phyloP scores from a whole-genome alignment of 208 protist species.

The Acanthamoeba castellanii region DNA sequence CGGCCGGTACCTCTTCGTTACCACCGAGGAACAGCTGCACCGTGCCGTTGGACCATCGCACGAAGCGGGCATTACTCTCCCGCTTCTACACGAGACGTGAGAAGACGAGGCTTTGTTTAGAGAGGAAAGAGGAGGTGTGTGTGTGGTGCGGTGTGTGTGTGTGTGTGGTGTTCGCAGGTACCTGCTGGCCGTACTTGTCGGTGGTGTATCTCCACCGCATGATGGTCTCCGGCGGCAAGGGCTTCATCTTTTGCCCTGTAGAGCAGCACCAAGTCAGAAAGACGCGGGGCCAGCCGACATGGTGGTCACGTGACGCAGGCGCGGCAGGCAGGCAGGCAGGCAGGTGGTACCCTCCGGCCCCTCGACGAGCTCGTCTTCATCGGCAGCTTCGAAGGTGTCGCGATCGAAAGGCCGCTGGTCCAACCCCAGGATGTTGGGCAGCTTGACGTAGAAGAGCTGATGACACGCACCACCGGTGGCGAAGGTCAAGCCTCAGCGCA shows the following conservation, averaged over 20 bases:
- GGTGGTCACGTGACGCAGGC: too few relatives aligned
- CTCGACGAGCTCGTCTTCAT: conserved; percentile 5
- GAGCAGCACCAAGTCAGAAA: background rate
- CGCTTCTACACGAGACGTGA: background rate
- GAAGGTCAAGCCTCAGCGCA: too few relatives aligned
- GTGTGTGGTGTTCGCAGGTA: background rate
- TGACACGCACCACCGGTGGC: too few relatives aligned
- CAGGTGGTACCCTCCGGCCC: background rate
- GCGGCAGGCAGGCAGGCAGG: too few relatives aligned
- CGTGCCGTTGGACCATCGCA: conserved; percentile 53
- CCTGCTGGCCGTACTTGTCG: background rate
- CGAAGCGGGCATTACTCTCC: conserved; percentile 31
- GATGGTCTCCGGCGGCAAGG: conserved; percentile 33
- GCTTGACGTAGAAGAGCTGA: conserved; percentile 48
- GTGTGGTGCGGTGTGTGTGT: background rate
- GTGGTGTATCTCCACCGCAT: conserved; percentile 1
- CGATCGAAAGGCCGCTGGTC: background rate
- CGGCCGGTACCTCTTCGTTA: conserved; percentile 29
- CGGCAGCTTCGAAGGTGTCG: conserved; percentile 3
- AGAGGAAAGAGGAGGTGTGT: background rate
- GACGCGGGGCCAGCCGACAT: too few relatives aligned
- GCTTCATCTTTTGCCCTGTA: conserved; percentile 31
- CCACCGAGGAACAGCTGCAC: conserved; percentile 56
- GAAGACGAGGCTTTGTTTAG: background rate
- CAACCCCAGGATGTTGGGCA: conserved; percentile 59